Evolutionary conservation across 2,329 filamentous ascomycete genomes (phyloP).

Genomic region (Dactylonectria estremocensis): DNA sequence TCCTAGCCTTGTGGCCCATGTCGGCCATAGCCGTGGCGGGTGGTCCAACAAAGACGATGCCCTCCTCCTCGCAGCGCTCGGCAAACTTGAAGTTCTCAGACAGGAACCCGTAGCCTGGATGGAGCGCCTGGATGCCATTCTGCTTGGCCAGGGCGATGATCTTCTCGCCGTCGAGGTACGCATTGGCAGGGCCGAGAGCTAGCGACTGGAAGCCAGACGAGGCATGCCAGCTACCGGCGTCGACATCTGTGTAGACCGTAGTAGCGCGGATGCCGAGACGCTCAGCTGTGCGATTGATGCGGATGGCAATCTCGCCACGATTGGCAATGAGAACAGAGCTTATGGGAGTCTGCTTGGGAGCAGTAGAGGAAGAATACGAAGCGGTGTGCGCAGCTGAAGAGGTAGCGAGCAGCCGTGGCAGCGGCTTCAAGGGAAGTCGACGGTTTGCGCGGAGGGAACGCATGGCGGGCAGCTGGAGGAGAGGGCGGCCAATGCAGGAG

Average conservation of each 20-base stretch:
- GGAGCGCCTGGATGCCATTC: slow-evolving; percentile 90
- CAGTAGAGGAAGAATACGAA: slow-evolving; percentile 50
- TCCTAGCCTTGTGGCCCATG: slow-evolving; percentile 94
- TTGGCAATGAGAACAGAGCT: slow-evolving; percentile 95
- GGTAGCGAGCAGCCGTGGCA: slow-evolving; percentile 58
- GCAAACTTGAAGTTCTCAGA: slow-evolving; percentile 96
- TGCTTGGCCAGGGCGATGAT: slow-evolving; percentile 92
- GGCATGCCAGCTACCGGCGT: slow-evolving; percentile 90
- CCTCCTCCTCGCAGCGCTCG: slow-evolving; percentile 87
- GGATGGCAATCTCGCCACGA: slow-evolving; percentile 94
- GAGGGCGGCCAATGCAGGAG: slow-evolving; percentile 34
- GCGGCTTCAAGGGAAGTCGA: slow-evolving; percentile 63
- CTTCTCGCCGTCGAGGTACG: slow-evolving; percentile 93
- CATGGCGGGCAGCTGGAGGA: slow-evolving; percentile 57
- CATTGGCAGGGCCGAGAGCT: slow-evolving; percentile 85
- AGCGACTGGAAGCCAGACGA: slow-evolving; percentile 86
- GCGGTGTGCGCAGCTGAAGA: slow-evolving; percentile 50
- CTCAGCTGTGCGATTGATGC: slow-evolving; percentile 90
- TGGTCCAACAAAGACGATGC: slow-evolving; percentile 94
- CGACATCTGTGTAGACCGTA: slow-evolving; percentile 94
- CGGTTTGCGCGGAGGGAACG: slow-evolving; percentile 69
- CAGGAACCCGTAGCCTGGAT: slow-evolving; percentile 96
- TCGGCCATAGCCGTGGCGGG: slow-evolving; percentile 85
- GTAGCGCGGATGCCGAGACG: slow-evolving; percentile 93
- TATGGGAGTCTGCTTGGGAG: slow-evolving; percentile 64